Base-by-base conservation (phyloP, 176 grass and related monocot genomes). In the Pharus latifolius region DNA sequence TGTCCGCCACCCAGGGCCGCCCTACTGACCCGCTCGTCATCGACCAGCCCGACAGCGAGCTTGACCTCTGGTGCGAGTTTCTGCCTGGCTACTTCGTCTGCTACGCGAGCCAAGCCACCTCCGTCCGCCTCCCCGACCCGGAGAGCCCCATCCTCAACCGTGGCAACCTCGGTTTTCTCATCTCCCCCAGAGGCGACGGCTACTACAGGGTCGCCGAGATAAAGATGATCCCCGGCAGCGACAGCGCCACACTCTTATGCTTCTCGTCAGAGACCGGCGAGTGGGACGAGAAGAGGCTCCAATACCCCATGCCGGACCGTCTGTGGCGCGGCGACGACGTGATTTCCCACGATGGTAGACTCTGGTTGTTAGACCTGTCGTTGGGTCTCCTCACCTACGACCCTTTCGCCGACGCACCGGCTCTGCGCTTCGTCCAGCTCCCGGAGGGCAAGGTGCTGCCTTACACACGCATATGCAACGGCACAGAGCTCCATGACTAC, bases 341-440 rank as follows among this genome's bases (percentile, higher is more conserved):
- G 3, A 0, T 77, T 2, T 2, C 50, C 2, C 37, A 67, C 28
- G 62, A 0, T 27, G 40, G 62, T 0, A 32, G 22, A 9, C 75
- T 78, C 63, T 78, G 52, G 50, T 67, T 61, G 75, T 12, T 57
- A 18, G 49, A 66, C 27, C 35, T 78, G 28, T 1, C 50, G 27
- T 57, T 32, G 37, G 62, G 50, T 4, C 0, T 78, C n/a, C 29
- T 78, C 19, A 10, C 53, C 63, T 56, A 51, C 63, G 19, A 78
- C 51, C 62, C 74, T 10, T 78, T 78, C 75, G 27, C 10, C 14
- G 62, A 24, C 27, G 1, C 1, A 7, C 28, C 50, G 19, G 13
- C 10, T 18, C 35, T 77, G 37, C 23, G 18, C 49, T 10, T 24
- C 62, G 8, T 77, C 50, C 7, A 25, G 18, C 61, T 56, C 18